These are phyloP conservation scores for Colletotrichum sp. DNA, from an alignment of 2,329 filamentous ascomycete species.

Conservation along the genomic window DNA sequence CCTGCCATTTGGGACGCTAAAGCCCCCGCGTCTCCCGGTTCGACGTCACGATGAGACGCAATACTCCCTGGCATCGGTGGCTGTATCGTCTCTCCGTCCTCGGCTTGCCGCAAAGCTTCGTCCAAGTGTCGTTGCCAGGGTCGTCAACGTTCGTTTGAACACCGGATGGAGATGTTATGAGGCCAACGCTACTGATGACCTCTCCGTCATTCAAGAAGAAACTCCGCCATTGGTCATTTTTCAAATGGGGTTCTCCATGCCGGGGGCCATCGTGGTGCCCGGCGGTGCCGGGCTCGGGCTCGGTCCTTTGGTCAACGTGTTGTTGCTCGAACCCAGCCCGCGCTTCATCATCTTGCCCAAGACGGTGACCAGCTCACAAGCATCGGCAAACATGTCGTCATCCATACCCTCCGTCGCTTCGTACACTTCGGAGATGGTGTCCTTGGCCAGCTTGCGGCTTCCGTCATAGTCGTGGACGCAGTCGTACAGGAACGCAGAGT, in stretches of 20 bases:
- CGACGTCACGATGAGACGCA: neutral
- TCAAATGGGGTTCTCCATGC: slow-evolving; percentile 52
- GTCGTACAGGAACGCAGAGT: slow-evolving; percentile 91
- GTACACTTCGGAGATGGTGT: slow-evolving; percentile 89
- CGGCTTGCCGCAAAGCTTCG: neutral
- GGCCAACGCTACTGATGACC: neutral
- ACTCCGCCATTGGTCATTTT: neutral
- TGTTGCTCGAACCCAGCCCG: slow-evolving; percentile 53
- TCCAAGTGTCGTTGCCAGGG: neutral
- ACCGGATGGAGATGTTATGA: neutral
- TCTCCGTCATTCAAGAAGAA: neutral
- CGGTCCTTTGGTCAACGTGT: slow-evolving; percentile 36
- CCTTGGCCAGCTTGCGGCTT: slow-evolving; percentile 78
- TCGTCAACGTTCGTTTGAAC: neutral
- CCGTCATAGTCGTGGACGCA: slow-evolving; percentile 83
- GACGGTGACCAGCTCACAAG: slow-evolving; percentile 84
- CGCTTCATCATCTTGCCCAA: slow-evolving; percentile 89
- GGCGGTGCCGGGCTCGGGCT: slow-evolving; percentile 30
- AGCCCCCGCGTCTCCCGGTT: neutral
- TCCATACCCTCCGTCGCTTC: slow-evolving; percentile 91
- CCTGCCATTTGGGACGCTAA: neutral
- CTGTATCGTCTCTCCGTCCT: neutral
- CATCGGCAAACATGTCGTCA: slow-evolving; percentile 93
- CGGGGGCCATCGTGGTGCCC: slow-evolving; percentile 27
- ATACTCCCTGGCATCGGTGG: neutral